Conservation (phyloP, 192 early-diverging fungal species). For the Entomortierella chlamydospora region DNA sequence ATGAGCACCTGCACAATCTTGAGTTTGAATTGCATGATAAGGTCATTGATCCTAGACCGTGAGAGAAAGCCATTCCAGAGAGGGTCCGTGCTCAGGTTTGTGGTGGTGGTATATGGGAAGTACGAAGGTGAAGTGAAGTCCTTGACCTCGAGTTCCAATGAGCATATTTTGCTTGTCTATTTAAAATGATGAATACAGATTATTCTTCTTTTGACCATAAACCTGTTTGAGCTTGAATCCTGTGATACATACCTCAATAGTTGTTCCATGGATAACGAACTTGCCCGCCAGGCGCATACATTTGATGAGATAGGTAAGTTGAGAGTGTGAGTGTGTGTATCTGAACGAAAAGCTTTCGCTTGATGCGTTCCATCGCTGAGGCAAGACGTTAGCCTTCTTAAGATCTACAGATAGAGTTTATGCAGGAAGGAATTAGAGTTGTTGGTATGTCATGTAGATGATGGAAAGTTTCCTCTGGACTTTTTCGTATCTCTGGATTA, state of each 20-base stretch:
- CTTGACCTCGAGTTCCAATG: conserved; percentile 58
- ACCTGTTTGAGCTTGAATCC: not conserved
- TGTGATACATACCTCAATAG: conserved; percentile 65
- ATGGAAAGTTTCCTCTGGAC: too few relatives aligned
- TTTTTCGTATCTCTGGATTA: too few relatives aligned
- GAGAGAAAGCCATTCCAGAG: conserved; percentile 70
- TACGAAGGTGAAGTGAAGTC: conserved; percentile 65
- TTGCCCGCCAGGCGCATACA: conserved; percentile 70
- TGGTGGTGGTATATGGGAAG: conserved; percentile 56
- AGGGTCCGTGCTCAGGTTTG: conserved; percentile 46
- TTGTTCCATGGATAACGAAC: conserved; percentile 73
- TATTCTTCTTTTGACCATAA: too few relatives aligned
- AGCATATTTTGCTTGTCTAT: conserved; percentile 64
- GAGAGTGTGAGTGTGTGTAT: conserved; percentile 75
- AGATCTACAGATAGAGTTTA: conserved; percentile 12
- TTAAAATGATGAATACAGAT: conserved; percentile 9
- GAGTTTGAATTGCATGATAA: conserved; percentile 70
- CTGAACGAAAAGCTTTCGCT: conserved; percentile 70
- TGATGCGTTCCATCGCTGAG: conserved; percentile 68
- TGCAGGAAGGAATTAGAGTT: not conserved
- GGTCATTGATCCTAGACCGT: conserved; percentile 65
- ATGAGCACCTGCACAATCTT: conserved; percentile 74
- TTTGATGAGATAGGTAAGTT: conserved; percentile 76
- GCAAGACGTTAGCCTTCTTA: conserved; percentile 50
- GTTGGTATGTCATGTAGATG: not conserved